Conservation (phyloP, 2,329 filamentous ascomycete species). For the Aspergillus proliferans region DNA sequence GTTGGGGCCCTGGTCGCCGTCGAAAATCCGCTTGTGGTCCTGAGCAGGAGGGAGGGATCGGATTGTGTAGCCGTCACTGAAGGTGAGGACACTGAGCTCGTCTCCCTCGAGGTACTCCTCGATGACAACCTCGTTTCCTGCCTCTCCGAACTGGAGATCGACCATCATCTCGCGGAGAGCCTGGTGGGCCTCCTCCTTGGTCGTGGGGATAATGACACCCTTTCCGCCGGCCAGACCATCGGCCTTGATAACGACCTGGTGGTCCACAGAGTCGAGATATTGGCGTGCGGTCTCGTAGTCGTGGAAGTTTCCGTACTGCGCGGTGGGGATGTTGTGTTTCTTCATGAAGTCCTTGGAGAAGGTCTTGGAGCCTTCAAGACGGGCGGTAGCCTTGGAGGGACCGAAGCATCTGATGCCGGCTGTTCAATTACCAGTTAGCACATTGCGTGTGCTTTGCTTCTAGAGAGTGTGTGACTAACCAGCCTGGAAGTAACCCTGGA, state of each 20-base stretch:
- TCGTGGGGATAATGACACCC: constrained; percentile 81
- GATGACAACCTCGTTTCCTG: constrained; percentile 87
- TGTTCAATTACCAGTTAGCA: constrained; percentile 12
- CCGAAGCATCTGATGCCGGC: constrained; percentile 78
- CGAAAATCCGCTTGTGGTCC: constrained; percentile 92
- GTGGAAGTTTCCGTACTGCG: constrained; percentile 81
- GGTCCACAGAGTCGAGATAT: constrained; percentile 65
- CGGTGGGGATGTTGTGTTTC: constrained; percentile 81
- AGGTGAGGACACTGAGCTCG: constrained; percentile 84
- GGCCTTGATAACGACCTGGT: constrained; percentile 88
- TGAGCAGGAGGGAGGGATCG: constrained; percentile 82
- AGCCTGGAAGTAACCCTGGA: constrained; percentile 72
- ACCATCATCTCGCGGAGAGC: constrained; percentile 89
- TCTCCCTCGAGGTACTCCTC: constrained; percentile 90
- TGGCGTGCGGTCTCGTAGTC: constrained; percentile 64
- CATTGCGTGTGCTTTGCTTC: neutral
- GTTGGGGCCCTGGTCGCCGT: constrained; percentile 85
- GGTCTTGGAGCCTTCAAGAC: constrained; percentile 93
- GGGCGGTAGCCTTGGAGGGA: constrained; percentile 74
- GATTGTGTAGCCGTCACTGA: constrained; percentile 83
- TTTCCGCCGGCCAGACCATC: constrained; percentile 89
- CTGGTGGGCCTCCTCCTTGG: constrained; percentile 72
- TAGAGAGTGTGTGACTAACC: constrained; percentile 26
- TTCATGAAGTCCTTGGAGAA: constrained; percentile 99
- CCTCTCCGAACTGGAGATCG: constrained; percentile 74